These are phyloP conservation scores for Metschnikowia matae DNA, from an alignment of 805 yeast species.

Conservation along the genomic window DNA sequence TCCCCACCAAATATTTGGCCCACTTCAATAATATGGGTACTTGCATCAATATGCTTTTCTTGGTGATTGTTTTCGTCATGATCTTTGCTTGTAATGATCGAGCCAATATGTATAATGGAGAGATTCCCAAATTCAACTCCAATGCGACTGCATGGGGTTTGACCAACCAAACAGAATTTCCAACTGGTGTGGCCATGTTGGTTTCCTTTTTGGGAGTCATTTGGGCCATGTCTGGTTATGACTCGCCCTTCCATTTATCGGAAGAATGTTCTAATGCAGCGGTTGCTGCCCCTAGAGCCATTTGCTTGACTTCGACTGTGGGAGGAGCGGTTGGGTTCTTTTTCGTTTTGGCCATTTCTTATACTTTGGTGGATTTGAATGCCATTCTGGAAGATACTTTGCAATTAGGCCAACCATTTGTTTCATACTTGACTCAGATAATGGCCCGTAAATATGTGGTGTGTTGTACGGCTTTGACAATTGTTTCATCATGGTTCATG, in stretches of 20 bases:
- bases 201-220: slow-evolving; percentile 58
- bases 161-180: slow-evolving; percentile 57
- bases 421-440: slow-evolving; percentile 49
- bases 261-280: slow-evolving; percentile 68
- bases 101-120: slow-evolving; percentile 25
- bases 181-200: slow-evolving; percentile 56
- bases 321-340: slow-evolving; percentile 57
- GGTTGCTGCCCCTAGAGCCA: slow-evolving; percentile 63
- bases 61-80: slow-evolving; percentile 50
- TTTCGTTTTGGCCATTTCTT: slow-evolving; percentile 57
- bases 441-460: slow-evolving; percentile 38
- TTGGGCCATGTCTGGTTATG: slow-evolving; percentile 75
- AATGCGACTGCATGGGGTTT: slow-evolving; percentile 52
- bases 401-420: slow-evolving; percentile 58
- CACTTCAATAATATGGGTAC: slow-evolving; percentile 49
- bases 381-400: slow-evolving; percentile 44
- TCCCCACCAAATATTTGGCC: slow-evolving; percentile 55
- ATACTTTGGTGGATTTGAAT: slow-evolving; percentile 51
- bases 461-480: slow-evolving; percentile 42
- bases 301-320: slow-evolving; percentile 51
- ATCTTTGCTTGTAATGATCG: slow-evolving; percentile 52
- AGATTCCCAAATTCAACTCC: slow-evolving; percentile 45
- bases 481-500: slow-evolving; percentile 46
- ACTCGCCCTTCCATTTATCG: slow-evolving; percentile 70
- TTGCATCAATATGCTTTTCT: slow-evolving; percentile 43